Percentiles rank a stretch among this genome's conserved stretches.
phyloP scores from a whole-genome alignment of 2,329 filamentous ascomycete species.

The Fusarium floridanum region DNA sequence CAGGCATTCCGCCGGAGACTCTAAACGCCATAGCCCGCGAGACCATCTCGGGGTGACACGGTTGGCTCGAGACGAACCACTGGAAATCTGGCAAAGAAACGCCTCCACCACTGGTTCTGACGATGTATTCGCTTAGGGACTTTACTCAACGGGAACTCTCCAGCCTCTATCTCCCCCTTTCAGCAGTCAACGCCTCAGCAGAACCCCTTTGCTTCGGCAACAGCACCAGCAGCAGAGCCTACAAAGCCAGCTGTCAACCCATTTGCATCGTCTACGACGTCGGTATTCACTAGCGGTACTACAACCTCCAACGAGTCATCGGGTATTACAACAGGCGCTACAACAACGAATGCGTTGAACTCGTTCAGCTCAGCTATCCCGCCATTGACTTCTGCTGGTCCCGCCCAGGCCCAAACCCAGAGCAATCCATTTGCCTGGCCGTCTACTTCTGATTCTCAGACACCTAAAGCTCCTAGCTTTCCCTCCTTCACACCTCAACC shows the following conservation, averaged over 20 bases:
- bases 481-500: conserved; percentile 23
- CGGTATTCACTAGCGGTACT: conserved; percentile 12
- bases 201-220: conserved; percentile 42
- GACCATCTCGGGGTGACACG: conserved; percentile 29
- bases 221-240: conserved; percentile 5
- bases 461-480: conserved; percentile 1
- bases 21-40: conserved; percentile 39
- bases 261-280: conserved; percentile 30
- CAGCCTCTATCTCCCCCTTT: conserved; percentile 25
- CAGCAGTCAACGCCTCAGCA: conserved; percentile 34
- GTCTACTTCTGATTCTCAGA: conserved; percentile 6
- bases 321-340: background rate
- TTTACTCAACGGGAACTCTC: conserved; percentile 38
- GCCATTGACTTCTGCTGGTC: conserved; percentile 1
- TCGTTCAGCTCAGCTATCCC: conserved; percentile 33
- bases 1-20: conserved; percentile 46
- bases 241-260: conserved; percentile 33
- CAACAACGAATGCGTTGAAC: conserved; percentile 14
- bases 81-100: conserved; percentile 46
- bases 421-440: conserved; percentile 26
- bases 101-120: conserved; percentile 47
- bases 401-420: background rate
- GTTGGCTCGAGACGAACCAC: conserved; percentile 46
- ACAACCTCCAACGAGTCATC: conserved; percentile 5
- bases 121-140: conserved; percentile 47